Evolutionary conservation across 148 eudicot species (phyloP).

Genomic region (Suaeda aralocaspica): DNA sequence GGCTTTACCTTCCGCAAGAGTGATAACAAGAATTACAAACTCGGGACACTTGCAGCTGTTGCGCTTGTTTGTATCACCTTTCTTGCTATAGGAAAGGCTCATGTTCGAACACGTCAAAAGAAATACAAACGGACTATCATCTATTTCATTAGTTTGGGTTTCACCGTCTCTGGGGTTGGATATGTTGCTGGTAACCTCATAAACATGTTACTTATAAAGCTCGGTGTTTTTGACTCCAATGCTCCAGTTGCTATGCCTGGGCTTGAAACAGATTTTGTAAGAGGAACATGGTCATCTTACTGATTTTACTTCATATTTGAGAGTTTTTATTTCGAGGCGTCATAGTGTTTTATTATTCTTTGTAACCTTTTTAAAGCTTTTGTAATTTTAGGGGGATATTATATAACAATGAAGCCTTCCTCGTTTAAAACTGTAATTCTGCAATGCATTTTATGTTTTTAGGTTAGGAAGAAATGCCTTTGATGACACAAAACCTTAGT

Average conservation of each 20-base stretch:
- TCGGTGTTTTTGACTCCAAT: constrained; percentile 48
- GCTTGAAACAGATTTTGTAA: constrained; percentile 16
- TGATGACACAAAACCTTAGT: no score
- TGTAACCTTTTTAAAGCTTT: not conserved
- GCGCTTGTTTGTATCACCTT: constrained; percentile 50
- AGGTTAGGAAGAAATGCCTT: no score
- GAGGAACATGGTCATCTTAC: constrained; percentile 40
- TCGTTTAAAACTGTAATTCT: not conserved
- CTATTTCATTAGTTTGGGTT: constrained; percentile 45
- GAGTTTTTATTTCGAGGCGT: not conserved
- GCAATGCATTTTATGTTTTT: no score
- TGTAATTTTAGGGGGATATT: not conserved
- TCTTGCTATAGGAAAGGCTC: constrained; percentile 64
- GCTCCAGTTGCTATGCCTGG: constrained; percentile 25
- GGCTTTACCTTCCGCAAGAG: constrained; percentile 63
- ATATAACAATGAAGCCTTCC: not conserved
- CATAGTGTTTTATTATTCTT: not conserved
- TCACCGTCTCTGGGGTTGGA: constrained; percentile 66
- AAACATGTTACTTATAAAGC: constrained; percentile 46
- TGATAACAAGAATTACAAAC: constrained; percentile 52
- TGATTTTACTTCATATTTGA: constrained; percentile 4
- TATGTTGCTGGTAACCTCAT: constrained; percentile 58
- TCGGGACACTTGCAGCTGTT: constrained; percentile 50
- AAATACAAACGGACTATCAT: constrained; percentile 49
- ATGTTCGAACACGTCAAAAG: constrained; percentile 41